Evolutionary conservation across 2,329 filamentous ascomycete species (phyloP), one percentile per base, ranked within the genome.

Genomic region (Fusarium palustre): DNA sequence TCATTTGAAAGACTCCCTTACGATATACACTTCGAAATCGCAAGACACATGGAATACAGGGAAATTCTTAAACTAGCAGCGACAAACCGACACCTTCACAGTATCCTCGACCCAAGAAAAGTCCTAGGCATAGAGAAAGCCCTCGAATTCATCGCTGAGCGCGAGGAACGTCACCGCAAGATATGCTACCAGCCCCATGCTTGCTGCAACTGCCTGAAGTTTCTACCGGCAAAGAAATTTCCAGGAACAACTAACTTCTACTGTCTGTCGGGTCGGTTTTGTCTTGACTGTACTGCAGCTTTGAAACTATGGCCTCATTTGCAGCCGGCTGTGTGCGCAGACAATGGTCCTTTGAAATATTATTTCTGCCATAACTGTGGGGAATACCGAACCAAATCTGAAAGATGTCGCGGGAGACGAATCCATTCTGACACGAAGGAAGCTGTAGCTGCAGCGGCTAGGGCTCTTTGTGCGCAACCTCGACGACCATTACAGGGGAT

Each of bases 311-410:
- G 42, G 1, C 36, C 28, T 1, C 70, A 73, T 42, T 36, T 68
- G 36, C 15, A 28, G 20, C 16, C 52, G 12, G 33, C 59, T 7
- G 34, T 42, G 5, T 57, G 63, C 18, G 59, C 63, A 33, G 33
- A 20, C 7, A 12, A 24, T 1, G 66, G 28, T 11, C 25, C 31
- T 24, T 9, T 73, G n/a, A 31, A 6, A 12, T 73, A 73, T 20
- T 73, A 71, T 41, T 63, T 68, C 33, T 73, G 71, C n/a, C 66
- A 68, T 42, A 71, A 70, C 33, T 73, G 70, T 30, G 57, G 68
- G 11, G 33, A 49, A 13, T 64, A 52, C 50, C 41, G 42, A 16
- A 73, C 66, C 9, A 34, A 33, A n/a, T 71, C 70, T 18, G 48
- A 36, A 10, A 70, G 24, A 16, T 73, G 70, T 4, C 16, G 22